Percentiles rank a stretch among this genome's conserved stretches.
Evolutionary conservation across 1,284 basidiomycete species (phyloP).

Genomic region (Afroboletus lepidellus): DNA sequence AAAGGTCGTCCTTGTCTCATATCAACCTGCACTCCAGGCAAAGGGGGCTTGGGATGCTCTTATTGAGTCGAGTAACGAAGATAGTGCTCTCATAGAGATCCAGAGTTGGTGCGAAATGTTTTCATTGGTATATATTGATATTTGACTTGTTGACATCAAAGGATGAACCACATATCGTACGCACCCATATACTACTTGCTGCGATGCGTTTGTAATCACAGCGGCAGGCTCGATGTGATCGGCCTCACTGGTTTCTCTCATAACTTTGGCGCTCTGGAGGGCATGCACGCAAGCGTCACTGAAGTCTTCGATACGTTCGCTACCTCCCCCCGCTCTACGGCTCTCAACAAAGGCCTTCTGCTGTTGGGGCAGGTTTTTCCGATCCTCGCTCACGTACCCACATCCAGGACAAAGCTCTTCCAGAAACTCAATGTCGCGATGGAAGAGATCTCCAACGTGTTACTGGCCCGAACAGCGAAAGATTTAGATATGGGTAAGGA

Average conservation of each 20-base stretch:
- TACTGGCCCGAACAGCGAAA: slow-evolving; percentile 44
- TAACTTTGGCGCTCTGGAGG: slow-evolving; percentile 30
- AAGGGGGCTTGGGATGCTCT: slow-evolving; percentile 50
- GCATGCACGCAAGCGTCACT: slow-evolving; percentile 32
- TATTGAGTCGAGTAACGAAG: slow-evolving; percentile 37
- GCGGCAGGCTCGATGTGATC: slow-evolving; percentile 29
- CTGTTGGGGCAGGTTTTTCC: slow-evolving; percentile 18
- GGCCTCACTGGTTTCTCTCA: slow-evolving; percentile 55
- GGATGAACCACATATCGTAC: slow-evolving; percentile 51
- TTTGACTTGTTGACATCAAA: slow-evolving; percentile 9
- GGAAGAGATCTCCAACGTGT: slow-evolving; percentile 44
- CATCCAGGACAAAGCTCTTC: slow-evolving; percentile 20
- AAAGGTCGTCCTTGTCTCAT: background rate
- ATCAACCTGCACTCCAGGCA: slow-evolving; percentile 24
- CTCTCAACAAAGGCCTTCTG: background rate
- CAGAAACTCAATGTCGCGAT: slow-evolving; percentile 39
- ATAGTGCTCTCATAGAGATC: slow-evolving; percentile 46
- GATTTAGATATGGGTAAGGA: slow-evolving; percentile 39
- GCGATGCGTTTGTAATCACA: slow-evolving; percentile 16
- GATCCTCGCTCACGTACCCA: background rate
- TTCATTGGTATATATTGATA: background rate
- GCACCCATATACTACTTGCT: slow-evolving; percentile 3
- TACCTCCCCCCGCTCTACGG: background rate
- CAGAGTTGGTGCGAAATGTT: slow-evolving; percentile 29
- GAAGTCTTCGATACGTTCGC: slow-evolving; percentile 4